Conservation (phyloP, 352 stramenopile species). For the Phytophthora parvispora region DNA sequence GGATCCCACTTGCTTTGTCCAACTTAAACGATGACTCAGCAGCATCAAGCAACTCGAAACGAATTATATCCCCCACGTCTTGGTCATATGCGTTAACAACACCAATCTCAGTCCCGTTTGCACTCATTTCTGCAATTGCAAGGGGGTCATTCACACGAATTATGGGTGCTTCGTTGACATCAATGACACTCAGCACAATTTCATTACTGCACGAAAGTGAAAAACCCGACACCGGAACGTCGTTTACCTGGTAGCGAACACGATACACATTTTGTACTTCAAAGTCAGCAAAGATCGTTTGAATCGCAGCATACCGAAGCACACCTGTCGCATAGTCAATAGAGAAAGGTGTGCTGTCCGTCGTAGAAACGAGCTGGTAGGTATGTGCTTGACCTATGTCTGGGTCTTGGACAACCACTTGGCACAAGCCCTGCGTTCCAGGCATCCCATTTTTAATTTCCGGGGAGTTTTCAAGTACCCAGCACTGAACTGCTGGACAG, state of each 20-base stretch:
- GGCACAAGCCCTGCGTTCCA: constrained; percentile 47
- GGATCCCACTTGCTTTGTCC: constrained; percentile 7
- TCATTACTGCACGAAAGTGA: constrained; percentile 53
- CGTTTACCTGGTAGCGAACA: constrained; percentile 59
- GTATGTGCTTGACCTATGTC: constrained; percentile 55
- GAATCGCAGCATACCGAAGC: constrained; percentile 31
- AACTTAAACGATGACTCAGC: constrained; percentile 14
- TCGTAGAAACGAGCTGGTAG: constrained; percentile 50
- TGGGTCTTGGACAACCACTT: constrained; percentile 43
- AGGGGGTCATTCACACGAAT: constrained; percentile 15
- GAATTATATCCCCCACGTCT: constrained; percentile 22
- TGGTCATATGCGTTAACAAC: constrained; percentile 20
- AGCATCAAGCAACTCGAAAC: constrained; percentile 11
- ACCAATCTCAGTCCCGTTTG: constrained; percentile 21
- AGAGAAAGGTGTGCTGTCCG: constrained; percentile 30
- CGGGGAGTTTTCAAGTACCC: constrained; percentile 61
- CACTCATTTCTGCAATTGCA: constrained; percentile 40
- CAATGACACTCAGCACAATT: constrained; percentile 53
- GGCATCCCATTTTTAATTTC: constrained; percentile 39
- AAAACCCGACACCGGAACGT: constrained; percentile 44
- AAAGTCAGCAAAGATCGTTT: constrained; percentile 47
- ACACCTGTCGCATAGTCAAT: constrained; percentile 45
- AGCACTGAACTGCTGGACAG: constrained; percentile 62
- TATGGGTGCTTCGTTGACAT: constrained; percentile 61
- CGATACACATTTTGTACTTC: constrained; percentile 49